These are phyloP conservation scores for Solanum piurae DNA, from an alignment of 257 asterid species.

Conservation along the genomic window DNA sequence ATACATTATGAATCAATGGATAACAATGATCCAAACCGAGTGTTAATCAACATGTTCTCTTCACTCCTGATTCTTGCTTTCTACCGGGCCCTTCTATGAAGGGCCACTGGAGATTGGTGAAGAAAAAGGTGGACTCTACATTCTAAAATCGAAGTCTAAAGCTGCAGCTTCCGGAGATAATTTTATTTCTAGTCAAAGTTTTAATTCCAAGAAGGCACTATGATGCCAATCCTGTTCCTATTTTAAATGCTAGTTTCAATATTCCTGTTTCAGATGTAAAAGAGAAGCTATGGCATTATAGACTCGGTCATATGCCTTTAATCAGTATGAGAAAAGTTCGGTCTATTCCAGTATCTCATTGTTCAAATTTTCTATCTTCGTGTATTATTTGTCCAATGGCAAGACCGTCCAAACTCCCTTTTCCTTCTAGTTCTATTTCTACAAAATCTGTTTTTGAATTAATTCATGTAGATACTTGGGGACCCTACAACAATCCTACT, in stretches of 20 bases:
- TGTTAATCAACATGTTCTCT: not conserved
- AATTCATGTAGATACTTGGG: not conserved
- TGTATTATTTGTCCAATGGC: not conserved
- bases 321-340: not conserved
- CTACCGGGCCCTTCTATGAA: not conserved
- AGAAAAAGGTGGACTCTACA: not conserved
- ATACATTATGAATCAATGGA: too few relatives aligned
- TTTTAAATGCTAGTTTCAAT: not conserved
- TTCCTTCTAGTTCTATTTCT: not conserved
- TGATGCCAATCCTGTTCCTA: not conserved
- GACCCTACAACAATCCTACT: not conserved
- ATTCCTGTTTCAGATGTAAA: not conserved
- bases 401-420: not conserved
- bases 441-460: not conserved
- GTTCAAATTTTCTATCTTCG: not conserved
- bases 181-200: not conserved
- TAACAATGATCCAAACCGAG: too few relatives aligned
- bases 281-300: not conserved
- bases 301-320: not conserved
- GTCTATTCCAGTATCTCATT: not conserved
- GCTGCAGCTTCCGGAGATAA: not conserved
- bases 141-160: not conserved
- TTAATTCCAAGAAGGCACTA: not conserved
- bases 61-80: not conserved
- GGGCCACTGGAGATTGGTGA: not conserved